phyloP scores from a whole-genome alignment of 805 yeast genomes.

The Sugiyamaella marilandica region DNA sequence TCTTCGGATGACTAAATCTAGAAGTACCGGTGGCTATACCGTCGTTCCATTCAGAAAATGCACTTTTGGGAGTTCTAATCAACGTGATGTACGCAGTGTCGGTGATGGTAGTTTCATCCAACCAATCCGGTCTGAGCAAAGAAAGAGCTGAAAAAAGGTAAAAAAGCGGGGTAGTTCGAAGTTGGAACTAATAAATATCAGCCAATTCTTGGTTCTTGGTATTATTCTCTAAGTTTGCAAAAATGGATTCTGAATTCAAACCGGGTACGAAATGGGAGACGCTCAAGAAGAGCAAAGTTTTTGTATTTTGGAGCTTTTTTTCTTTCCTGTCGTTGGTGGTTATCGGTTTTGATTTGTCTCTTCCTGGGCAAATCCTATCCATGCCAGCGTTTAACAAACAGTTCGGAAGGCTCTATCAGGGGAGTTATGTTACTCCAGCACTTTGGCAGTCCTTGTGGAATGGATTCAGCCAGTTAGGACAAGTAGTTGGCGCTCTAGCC shows the following conservation, averaged over 20 bases:
- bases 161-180: too few species aligned
- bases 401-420: constrained; percentile 3
- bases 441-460: constrained; percentile 10
- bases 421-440: constrained; percentile 1
- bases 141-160: too few species aligned
- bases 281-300: background rate
- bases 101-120: too few species aligned
- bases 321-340: constrained; percentile 4
- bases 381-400: constrained; percentile 6
- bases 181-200: too few species aligned
- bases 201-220: too few species aligned
- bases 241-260: background rate
- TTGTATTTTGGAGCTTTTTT: constrained; percentile 6
- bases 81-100: too few species aligned
- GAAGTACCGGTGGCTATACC: too few species aligned
- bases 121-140: too few species aligned
- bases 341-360: constrained; percentile 6
- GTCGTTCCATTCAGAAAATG: too few species aligned
- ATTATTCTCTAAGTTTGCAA: too few species aligned
- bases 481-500: constrained; percentile 2
- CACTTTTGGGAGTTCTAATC: too few species aligned
- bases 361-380: constrained; percentile 3
- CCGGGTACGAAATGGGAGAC: constrained; percentile 1
- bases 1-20: too few species aligned
- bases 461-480: constrained; percentile 7